Evolutionary conservation across 495 filamentous ascomycete genomes (phyloP), one percentile per base, ranked within the genome.

Genomic region (Xylaria flabelliformis): DNA sequence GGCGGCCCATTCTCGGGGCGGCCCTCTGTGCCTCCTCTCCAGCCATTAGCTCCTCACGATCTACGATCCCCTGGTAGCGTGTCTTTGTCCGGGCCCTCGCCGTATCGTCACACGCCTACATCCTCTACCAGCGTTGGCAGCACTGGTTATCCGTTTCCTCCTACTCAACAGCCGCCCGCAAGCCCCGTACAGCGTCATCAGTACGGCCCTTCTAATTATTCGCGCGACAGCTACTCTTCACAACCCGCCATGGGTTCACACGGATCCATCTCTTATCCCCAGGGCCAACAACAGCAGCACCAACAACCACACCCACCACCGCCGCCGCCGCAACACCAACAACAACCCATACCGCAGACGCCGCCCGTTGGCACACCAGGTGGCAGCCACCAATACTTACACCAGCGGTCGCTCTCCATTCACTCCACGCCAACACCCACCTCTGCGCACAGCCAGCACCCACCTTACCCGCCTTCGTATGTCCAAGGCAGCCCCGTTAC

Each of bases 391-490:
- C 77, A 82, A 42, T 85, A 82, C 72, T 78, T 81, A 46, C 80
- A 82, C 17, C 82, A 85, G 69, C 78, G 81, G 72, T 84, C 85
- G 36, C 83, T 83, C 63, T 84, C 84, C 19, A 84, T 84, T 17
- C 83, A 87, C 48, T 88, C 83, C n/a, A 85, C 83, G 21, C 80
- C 88, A 29, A 90, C 88, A 21, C 87, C 88, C 29, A 88, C 86
- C 1, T 90, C 88, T 26, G 83, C 85, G 19, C 86, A 88, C 39
- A 84, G 85, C 76, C 88, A 88, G 75, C 81, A 82, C 26, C 78
- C 78, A 36, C 80, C 85, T 12, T 88, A 85, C 67, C 83, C 82
- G 21, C 75, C 80, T 51, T 82, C 85, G 42, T 87, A 83, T 67
- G 75, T 76, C 9, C 87, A 88, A 64, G 85, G 85, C 39, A 90